Evolutionary conservation across 352 stramenopile species (phyloP).

Genomic region (Phytophthora fragariae): DNA sequence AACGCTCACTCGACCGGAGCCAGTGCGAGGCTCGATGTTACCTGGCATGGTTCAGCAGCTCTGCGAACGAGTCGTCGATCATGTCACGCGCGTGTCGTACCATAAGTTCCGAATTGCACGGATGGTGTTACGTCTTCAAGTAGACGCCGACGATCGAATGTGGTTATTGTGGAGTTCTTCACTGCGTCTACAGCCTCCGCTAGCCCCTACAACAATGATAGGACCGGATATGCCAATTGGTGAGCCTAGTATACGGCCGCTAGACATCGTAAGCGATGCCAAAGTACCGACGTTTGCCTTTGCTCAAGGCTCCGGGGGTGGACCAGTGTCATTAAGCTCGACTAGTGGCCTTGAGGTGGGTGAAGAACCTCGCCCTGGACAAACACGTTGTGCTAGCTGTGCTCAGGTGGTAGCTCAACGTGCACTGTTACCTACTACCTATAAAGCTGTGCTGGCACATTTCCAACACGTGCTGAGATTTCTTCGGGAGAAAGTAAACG

Average conservation of each 20-base stretch:
- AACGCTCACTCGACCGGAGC: constrained; percentile 83
- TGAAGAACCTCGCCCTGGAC: constrained; percentile 34
- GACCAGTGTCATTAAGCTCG: constrained; percentile 28
- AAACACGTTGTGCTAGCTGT: constrained; percentile 89
- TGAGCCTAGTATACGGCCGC: constrained; percentile 43
- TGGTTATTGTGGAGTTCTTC: constrained; percentile 96
- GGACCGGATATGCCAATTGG: constrained; percentile 1
- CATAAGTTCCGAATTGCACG: constrained; percentile 92
- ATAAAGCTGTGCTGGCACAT: constrained; percentile 95
- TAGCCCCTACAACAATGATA: neutral
- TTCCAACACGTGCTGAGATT: constrained; percentile 92
- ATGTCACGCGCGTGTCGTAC: constrained; percentile 93
- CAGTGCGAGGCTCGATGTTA: constrained; percentile 92
- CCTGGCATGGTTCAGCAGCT: constrained; percentile 91
- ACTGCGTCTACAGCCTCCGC: constrained; percentile 69
- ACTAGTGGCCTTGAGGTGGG: constrained; percentile 11
- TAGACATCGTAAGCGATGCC: constrained; percentile 75
- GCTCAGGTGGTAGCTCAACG: constrained; percentile 65
- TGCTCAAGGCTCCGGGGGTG: constrained; percentile 31
- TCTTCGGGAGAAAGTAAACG: constrained; percentile 52
- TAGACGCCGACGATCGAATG: constrained; percentile 92
- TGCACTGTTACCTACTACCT: constrained; percentile 87
- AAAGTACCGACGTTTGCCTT: constrained; percentile 69
- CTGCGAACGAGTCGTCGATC: constrained; percentile 93
- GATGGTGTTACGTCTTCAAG: constrained; percentile 97